These are phyloP conservation scores for Nitzschia sp. DNA, from an alignment of 108 stramenopile species.

Conservation along the genomic window DNA sequence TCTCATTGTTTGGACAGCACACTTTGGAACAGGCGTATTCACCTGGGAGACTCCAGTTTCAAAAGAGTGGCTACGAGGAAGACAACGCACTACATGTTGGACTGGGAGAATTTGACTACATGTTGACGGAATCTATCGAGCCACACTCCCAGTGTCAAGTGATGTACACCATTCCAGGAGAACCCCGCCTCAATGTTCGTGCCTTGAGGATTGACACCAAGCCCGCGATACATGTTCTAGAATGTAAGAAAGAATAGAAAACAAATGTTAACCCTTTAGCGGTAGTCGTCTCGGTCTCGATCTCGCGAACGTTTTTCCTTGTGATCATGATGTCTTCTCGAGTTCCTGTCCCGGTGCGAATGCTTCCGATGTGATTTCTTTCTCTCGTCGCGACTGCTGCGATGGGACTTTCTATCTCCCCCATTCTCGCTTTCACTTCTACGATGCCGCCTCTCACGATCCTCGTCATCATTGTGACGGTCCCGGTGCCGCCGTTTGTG, in stretches of 20 bases:
- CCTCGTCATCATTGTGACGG: constrained; percentile 3
- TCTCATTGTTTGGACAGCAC: constrained; percentile 85
- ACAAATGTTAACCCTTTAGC: background rate
- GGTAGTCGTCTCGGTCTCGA: background rate
- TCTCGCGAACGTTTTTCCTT: constrained; percentile 1
- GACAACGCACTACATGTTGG: constrained; percentile 33
- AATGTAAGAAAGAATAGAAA: constrained; percentile 28
- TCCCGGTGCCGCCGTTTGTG: background rate
- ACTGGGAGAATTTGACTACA: constrained; percentile 47
- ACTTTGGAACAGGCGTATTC: constrained; percentile 26
- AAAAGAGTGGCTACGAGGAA: constrained; percentile 84
- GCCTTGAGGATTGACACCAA: constrained; percentile 45
- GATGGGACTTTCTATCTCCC: constrained; percentile 2
- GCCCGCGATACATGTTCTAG: constrained; percentile 64
- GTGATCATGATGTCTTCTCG: background rate
- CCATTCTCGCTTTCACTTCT: constrained; percentile 8
- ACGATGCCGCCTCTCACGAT: constrained; percentile 6
- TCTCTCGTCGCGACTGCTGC: constrained; percentile 17
- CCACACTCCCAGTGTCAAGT: constrained; percentile 49
- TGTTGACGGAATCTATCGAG: constrained; percentile 59
- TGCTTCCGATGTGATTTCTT: background rate
- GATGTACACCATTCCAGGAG: constrained; percentile 56
- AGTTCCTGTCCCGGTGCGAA: no score
- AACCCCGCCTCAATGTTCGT: constrained; percentile 57
- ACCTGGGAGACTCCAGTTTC: constrained; percentile 37